These are phyloP conservation scores for Eimeria acervulina DNA, from an alignment of 169 alveolate species.

Conservation along the genomic window DNA sequence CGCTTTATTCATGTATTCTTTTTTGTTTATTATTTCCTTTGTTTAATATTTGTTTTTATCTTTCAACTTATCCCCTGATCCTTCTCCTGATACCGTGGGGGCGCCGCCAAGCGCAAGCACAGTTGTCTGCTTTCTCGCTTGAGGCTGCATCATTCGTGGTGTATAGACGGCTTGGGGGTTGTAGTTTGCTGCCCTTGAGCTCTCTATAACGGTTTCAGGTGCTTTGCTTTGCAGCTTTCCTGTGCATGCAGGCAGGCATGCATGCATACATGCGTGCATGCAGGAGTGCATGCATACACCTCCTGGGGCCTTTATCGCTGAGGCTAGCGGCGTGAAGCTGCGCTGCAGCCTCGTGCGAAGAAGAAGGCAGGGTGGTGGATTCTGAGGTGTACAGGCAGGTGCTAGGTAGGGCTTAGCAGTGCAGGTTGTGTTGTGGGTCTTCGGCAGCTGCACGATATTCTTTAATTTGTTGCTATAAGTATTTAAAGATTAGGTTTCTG, in stretches of 20 bases:
- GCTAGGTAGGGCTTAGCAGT: neutral
- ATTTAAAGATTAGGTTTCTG: no score
- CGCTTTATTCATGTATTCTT: neutral
- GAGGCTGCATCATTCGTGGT: neutral
- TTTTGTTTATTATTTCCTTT: neutral
- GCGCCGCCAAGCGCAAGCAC: neutral
- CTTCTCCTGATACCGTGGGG: neutral
- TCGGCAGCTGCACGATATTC: no score
- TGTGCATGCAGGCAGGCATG: neutral
- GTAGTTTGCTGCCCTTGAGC: neutral
- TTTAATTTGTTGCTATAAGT: no score
- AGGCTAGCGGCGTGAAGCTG: neutral
- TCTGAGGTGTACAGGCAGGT: slow-evolving; percentile 9
- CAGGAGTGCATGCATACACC: neutral
- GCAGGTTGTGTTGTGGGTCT: neutral
- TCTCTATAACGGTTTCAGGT: neutral
- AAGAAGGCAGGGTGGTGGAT: neutral
- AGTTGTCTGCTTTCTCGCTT: neutral
- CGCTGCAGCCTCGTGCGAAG: no score
- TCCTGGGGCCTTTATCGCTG: no score
- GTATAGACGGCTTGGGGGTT: neutral
- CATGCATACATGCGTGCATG: neutral
- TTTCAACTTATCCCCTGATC: neutral
- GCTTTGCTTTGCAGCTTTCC: neutral
- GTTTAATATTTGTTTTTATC: neutral